Evolutionary conservation across 495 filamentous ascomycete genomes (phyloP), one percentile per base, ranked within the genome.

Genomic region (Cercophora scortea): DNA sequence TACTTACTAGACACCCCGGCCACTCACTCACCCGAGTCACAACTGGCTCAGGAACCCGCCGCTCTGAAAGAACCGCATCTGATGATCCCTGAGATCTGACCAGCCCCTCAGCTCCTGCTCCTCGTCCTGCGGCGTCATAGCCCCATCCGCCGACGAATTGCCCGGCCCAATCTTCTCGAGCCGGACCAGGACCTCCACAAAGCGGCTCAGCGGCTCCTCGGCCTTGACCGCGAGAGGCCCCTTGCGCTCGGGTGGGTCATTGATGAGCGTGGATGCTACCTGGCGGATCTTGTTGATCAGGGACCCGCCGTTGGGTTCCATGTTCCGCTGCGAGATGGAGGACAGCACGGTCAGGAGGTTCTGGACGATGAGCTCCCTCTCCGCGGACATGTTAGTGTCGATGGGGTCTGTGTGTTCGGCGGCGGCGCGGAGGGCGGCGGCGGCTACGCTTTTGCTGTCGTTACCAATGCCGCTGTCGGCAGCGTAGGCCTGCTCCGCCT

Each of bases 281-380:
- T 85, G 81, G 45, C 87, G 82, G 59, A 92, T 83, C 70, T 85
- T 85, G 62, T 73, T 70, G 61, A 81, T 81, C 45, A 92, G 82
- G 45, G 84, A 87, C 42, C 77, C 78, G 15, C 81, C 86, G 60
- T 90, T 91, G 2, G 89, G 86, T 64, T 93, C 88, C 75, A 91
- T 85, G 63, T 88, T 87, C 44, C 87, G 77, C 69, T 88, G 83
- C 49, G 81, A 83, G 59, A 95, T 84, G 33, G 79, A 85, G 12
- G 72, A 72, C 9, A 95, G 65, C 8, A 91, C 79, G 0, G 79
- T 67, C 4, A 91, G 74, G 0, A 95, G 76, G 61, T 86, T 81
- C 44, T 86, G 82, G n/a, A 90, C 80, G 11, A 93, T 84, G 0
- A 79, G 68, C 54, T 89, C 86, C 3, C 86, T 78, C 69, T 94